phyloP scores from a whole-genome alignment of 139 green algal genomes.

The Cymbomonas tetramitiformis region DNA sequence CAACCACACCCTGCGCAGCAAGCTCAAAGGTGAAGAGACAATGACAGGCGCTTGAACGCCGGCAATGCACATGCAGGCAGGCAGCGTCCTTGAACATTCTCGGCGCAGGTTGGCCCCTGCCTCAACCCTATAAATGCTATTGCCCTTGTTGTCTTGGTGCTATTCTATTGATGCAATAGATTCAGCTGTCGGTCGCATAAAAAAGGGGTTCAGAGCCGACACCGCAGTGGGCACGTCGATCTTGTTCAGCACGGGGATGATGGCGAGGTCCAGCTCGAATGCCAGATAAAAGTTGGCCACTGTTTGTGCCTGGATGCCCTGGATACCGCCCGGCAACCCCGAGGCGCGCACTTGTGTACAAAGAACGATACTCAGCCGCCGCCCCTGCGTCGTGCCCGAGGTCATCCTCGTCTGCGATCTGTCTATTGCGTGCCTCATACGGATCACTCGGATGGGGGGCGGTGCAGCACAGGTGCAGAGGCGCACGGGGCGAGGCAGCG shows the following conservation, averaged over 20 bases:
- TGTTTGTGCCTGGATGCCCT: conserved; percentile 51
- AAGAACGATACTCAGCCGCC: not conserved
- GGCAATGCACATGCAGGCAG: too few relatives aligned
- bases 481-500: too few relatives aligned
- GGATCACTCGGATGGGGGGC: too few relatives aligned
- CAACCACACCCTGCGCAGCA: too few relatives aligned
- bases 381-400: not conserved
- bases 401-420: not conserved
- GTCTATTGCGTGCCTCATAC: conserved; percentile 26
- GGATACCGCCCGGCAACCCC: not conserved
- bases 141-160: conserved; percentile 30
- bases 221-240: conserved; percentile 51
- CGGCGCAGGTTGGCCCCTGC: too few relatives aligned
- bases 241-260: conserved; percentile 88
- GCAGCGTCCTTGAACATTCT: too few relatives aligned
- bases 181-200: not conserved
- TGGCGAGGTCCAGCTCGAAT: conserved; percentile 63
- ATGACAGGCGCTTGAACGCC: too few relatives aligned
- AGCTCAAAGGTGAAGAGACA: too few relatives aligned
- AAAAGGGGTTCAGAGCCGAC: not conserved
- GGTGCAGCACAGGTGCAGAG: too few relatives aligned
- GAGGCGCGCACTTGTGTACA: not conserved
- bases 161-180: conserved; percentile 15
- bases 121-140: too few relatives aligned
- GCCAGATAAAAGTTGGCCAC: conserved; percentile 86